Evolutionary conservation across 1,284 basidiomycete species (phyloP), one percentile per base, ranked within the genome.

Genomic region (Heliocybe sulcata): DNA sequence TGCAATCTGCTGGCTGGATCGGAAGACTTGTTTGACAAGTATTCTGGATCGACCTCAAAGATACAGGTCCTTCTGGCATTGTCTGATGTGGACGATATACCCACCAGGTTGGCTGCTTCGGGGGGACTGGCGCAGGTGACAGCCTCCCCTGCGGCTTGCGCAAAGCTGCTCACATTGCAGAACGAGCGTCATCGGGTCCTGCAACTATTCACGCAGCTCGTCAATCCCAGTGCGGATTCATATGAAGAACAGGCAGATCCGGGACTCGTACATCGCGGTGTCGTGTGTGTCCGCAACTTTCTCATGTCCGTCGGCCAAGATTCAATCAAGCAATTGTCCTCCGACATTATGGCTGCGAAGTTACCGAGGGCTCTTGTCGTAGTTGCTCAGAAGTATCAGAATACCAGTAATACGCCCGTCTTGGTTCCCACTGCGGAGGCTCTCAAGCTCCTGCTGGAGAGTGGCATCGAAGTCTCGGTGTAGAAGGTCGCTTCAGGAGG

Each of bases 1-100:
- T 98, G 95, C 76, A 99, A 99, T 69, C 78, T 99, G 25, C 79
- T 94, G 45, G 82, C 77, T 12, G 87, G 87, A 2, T 89, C 85
- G 22, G 87, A 94, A 49, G 71, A 76, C 1, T 82, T 89, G 1
- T 94, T 90, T 67, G 77, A 82, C 58, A 77, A 77, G 58, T 95
- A 90, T 67, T 79, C 79, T 9, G 82, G 80, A 10, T 72, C 75
- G 23, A 80, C 76, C 60, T 85, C 87, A 10, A 87, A 86, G 63
- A 71, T 97, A 1, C 88, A 92, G 55, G 74, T 97, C 35, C 69
- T 97, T n/a, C 67, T 94, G 25, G 92, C 93, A 4, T 72, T 98
- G 49, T 87, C 87, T 1, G 88, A 94, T 59, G 82, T 91, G 4
- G 86, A 93, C 42, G 94, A 98, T 70, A 55, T 85, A 2, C 80